Evolutionary conservation across 441 rosid genomes (phyloP).

Genomic region (Croton setiger): DNA sequence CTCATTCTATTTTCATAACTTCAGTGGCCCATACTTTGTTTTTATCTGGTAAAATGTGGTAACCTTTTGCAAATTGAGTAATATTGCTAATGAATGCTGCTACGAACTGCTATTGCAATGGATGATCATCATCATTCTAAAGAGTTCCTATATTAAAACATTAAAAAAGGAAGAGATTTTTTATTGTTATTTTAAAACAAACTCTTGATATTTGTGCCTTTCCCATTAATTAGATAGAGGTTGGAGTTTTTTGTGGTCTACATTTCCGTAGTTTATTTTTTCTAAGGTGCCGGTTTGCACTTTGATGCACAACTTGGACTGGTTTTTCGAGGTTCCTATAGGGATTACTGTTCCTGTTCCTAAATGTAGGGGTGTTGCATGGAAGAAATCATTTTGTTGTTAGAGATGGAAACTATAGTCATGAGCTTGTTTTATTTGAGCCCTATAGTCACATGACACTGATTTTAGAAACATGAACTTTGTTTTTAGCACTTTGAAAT

Average conservation of each 20-base stretch:
- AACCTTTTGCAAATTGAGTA: constrained; percentile 10
- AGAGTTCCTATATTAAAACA: background rate
- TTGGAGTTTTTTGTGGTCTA: background rate
- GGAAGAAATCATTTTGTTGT: background rate
- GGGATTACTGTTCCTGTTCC: background rate
- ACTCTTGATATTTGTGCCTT: background rate
- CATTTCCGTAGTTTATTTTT: background rate
- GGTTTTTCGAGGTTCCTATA: background rate
- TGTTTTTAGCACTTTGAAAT: background rate
- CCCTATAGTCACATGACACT: too few relatives aligned
- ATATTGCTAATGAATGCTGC: background rate
- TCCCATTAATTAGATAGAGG: background rate
- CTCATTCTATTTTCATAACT: constrained; percentile 77
- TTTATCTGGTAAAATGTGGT: constrained; percentile 57
- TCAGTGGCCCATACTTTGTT: constrained; percentile 75
- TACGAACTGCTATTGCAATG: background rate
- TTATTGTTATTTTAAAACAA: too few relatives aligned
- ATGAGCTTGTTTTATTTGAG: background rate
- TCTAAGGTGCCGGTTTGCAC: background rate
- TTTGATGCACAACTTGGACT: background rate
- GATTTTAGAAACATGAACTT: background rate
- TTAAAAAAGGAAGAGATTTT: background rate
- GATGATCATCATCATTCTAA: background rate
- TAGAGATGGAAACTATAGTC: background rate
- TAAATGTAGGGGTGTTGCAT: background rate